Evolutionary conservation across 2,329 filamentous ascomycete species (phyloP), one percentile per base, ranked within the genome.

Genomic region (Ceratocystis papillata): DNA sequence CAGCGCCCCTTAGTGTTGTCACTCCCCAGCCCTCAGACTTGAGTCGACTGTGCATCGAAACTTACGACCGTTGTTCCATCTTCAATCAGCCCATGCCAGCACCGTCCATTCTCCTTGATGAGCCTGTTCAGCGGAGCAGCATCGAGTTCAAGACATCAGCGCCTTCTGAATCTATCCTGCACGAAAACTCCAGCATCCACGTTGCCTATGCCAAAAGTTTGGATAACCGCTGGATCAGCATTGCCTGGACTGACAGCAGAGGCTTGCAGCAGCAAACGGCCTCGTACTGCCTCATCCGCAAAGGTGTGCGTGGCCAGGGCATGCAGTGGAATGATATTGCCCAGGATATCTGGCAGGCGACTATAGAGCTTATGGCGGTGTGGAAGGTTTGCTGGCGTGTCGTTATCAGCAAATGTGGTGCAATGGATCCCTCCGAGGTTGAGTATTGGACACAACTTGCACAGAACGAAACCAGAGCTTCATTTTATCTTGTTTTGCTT

Each of bases 121-220:
- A 86, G 69, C 76, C 81, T 1, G 78, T 83, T 0, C 77, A 88
- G 3, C 88, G 89, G 10, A 84, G 87, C 30, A 80, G 79, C 33
- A 87, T 95, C 64, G 87, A 89, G 62, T 94, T 95, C 75, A 88
- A 89, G 72, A 76, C 92, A 1, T 75, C 82, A 0, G 84, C 82
- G 15, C 87, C 88, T 1, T 89, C 88, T 0, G 82, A 84, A 20
- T 88, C 90, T 20, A 77, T 93, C 5, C 78, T 94, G 64, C 83
- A 87, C 65, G 89, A 94, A 72, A 90, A 91, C 69, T 88, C 85
- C 0, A 87, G 87, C 71, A 83, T 96, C 37, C 90, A 96, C 73
- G 78, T 95, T 57, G 88, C 87, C 1, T 95, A 95, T 71, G 83
- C 87, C 1, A 81, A 86, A 65, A 92, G 88, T 71, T 79, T 86